These are phyloP conservation scores for Solanum peruvianum DNA, from an alignment of 257 asterid species.

Conservation along the genomic window DNA sequence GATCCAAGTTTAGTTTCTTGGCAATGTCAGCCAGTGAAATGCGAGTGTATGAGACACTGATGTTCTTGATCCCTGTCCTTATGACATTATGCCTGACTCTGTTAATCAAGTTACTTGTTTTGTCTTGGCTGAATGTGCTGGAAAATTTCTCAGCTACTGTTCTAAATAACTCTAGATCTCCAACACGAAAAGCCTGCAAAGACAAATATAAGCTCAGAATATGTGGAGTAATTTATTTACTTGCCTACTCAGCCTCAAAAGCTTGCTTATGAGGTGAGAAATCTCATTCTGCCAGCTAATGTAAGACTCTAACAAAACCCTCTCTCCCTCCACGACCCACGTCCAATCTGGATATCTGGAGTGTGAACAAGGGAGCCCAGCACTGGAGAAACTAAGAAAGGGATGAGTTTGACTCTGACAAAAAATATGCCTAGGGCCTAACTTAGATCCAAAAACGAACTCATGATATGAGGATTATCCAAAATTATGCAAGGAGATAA, in stretches of 20 bases:
- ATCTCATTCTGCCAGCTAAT: background rate
- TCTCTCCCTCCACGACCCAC: background rate
- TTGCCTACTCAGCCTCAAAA: background rate
- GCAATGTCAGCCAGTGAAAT: constrained; percentile 60
- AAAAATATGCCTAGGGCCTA: background rate
- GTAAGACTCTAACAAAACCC: background rate
- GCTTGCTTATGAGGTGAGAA: background rate
- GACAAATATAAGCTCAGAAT: background rate
- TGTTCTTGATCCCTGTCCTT: constrained; percentile 58
- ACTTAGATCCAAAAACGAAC: background rate
- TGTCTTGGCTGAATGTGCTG: constrained; percentile 43
- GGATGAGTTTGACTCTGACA: background rate
- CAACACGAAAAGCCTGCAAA: constrained; percentile 65
- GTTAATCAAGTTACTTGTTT: constrained; percentile 55
- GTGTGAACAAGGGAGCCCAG: background rate
- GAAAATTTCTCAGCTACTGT: constrained; percentile 48
- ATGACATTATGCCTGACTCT: constrained; percentile 71
- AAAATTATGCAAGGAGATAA: background rate
- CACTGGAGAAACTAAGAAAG: background rate
- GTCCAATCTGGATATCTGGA: background rate
- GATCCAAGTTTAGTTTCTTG: constrained; percentile 56
- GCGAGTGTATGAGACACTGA: constrained; percentile 56
- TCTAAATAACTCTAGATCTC: constrained; percentile 63
- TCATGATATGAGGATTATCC: background rate
- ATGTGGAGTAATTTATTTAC: background rate